These are phyloP conservation scores for Talaromyces nanjingensis DNA, from an alignment of 495 filamentous ascomycete species.

Conservation along the genomic window DNA sequence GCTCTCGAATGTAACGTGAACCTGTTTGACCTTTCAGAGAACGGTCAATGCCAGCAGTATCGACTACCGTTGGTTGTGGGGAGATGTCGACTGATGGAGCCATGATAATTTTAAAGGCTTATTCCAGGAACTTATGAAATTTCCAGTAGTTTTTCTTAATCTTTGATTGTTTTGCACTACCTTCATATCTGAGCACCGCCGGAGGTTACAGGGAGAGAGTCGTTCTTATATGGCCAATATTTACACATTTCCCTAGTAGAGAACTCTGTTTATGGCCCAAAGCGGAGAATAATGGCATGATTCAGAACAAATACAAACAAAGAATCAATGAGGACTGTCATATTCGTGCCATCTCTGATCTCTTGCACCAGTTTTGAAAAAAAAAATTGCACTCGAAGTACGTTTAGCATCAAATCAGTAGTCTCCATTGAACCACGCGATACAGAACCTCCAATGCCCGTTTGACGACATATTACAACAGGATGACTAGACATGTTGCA, in stretches of 20 bases:
- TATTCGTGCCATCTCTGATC: neutral
- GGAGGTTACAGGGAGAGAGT: too few relatives aligned
- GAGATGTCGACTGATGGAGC: neutral
- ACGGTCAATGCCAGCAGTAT: neutral
- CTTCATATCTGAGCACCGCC: too few relatives aligned
- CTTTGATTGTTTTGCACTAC: too few relatives aligned
- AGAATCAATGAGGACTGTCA: neutral
- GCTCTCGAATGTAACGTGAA: slow-evolving; percentile 10
- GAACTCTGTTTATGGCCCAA: neutral
- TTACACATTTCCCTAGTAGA: too few relatives aligned
- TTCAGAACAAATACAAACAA: neutral
- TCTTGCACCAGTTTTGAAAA: neutral
- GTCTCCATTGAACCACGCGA: too few relatives aligned
- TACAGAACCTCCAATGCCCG: too few relatives aligned
- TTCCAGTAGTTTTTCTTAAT: too few relatives aligned
- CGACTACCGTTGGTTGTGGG: neutral
- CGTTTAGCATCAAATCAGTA: too few relatives aligned
- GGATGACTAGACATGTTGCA: neutral
- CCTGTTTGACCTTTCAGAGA: neutral
- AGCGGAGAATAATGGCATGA: neutral
- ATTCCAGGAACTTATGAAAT: neutral
- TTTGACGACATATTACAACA: neutral
- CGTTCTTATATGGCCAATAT: too few relatives aligned
- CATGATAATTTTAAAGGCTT: neutral
- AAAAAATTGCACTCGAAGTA: neutral